Evolutionary conservation across 768 basidiomycete genomes (phyloP).

Genomic region (Panaeolus papilionaceus): DNA sequence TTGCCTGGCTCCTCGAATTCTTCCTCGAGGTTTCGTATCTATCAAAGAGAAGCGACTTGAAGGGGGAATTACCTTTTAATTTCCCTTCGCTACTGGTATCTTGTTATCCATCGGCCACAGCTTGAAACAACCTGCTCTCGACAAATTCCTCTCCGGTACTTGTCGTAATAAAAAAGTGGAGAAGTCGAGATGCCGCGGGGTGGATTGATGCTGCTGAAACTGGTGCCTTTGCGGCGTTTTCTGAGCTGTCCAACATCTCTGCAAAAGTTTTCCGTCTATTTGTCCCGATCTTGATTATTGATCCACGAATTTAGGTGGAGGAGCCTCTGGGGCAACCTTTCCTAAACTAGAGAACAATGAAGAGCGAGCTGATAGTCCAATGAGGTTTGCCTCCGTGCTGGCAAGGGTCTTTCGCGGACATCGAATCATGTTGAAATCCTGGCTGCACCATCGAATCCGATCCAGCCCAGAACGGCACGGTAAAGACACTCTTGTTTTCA

Average conservation of each 20-base stretch:
- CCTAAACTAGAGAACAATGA: constrained; percentile 15
- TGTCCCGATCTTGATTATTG: constrained; percentile 13
- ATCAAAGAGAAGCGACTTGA: constrained; percentile 7
- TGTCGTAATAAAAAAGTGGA: background rate
- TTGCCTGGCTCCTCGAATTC: constrained; percentile 6
- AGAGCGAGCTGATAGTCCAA: constrained; percentile 10
- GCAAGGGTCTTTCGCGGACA: constrained; percentile 12
- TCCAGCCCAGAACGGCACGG: constrained; percentile 6
- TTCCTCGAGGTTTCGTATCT: constrained; percentile 9
- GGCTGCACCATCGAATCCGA: constrained; percentile 11
- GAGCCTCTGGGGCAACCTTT: constrained; percentile 14
- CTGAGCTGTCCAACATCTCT: constrained; percentile 9
- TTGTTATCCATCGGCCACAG: background rate
- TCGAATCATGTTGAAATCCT: constrained; percentile 10
- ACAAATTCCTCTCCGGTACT: background rate
- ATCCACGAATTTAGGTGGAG: constrained; percentile 13
- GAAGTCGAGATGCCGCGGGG: background rate
- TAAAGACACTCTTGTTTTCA: constrained; percentile 5
- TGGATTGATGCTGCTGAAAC: constrained; percentile 1
- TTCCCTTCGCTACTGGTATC: background rate
- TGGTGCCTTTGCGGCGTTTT: constrained; percentile 14
- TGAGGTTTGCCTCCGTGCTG: constrained; percentile 10
- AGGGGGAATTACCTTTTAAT: background rate
- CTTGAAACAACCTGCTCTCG: background rate
- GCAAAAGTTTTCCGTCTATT: constrained; percentile 10